These are phyloP conservation scores for Coprinellus aureogranulatus DNA, from an alignment of 768 basidiomycete genomes.

Conservation along the genomic window DNA sequence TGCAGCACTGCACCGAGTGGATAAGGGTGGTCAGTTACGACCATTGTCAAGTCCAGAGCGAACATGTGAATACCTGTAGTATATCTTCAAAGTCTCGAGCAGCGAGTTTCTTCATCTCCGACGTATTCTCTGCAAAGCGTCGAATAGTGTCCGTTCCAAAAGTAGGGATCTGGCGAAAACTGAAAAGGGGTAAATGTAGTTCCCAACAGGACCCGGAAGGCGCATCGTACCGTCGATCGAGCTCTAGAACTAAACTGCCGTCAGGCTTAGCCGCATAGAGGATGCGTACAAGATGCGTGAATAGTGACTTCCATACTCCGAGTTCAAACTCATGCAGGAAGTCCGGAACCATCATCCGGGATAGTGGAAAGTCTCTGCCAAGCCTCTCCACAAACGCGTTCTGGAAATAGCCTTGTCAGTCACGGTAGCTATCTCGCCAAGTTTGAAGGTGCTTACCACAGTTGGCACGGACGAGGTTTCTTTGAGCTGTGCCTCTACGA, in stretches of 20 bases:
- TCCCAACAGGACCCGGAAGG: background rate
- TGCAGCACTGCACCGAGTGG: background rate
- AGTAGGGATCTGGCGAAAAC: constrained; percentile 10
- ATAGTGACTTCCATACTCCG: constrained; percentile 34
- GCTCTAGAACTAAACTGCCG: background rate
- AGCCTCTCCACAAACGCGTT: background rate
- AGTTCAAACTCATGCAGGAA: constrained; percentile 40
- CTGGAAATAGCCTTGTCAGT: background rate
- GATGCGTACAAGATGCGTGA: constrained; percentile 33
- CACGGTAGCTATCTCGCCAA: background rate
- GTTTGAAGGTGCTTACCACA: background rate
- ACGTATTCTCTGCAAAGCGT: background rate
- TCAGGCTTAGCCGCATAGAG: background rate
- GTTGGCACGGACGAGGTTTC: background rate
- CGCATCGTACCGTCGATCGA: background rate
- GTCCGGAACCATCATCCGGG: constrained; percentile 28
- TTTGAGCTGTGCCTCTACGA: background rate
- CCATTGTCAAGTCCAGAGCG: background rate
- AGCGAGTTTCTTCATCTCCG: background rate
- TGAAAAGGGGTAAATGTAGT: background rate
- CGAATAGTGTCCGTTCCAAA: background rate
- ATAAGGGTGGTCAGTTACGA: background rate
- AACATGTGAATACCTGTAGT: background rate
- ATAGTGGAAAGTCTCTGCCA: background rate
- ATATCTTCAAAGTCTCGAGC: background rate